Percentiles rank a stretch among this genome's conserved stretches.
Evolutionary conservation across 139 green algal genomes (phyloP).

Genomic region (Coccomyxa sp.): DNA sequence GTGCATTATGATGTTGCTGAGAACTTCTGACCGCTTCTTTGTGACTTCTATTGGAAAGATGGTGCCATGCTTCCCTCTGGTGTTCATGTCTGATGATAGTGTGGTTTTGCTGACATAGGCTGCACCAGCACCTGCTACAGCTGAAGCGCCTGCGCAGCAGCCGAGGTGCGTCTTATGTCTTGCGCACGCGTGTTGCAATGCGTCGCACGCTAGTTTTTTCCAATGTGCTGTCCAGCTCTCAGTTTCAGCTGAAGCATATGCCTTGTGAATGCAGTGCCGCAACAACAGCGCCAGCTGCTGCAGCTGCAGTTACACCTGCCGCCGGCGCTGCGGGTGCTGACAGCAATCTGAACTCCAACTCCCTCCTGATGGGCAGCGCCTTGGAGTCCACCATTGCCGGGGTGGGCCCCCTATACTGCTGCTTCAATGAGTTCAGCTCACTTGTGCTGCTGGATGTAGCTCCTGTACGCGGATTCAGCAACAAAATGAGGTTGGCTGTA

Average conservation of each 20-base stretch:
- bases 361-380: background rate
- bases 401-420: background rate
- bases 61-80: no score
- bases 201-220: no score
- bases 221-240: no score
- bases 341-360: background rate
- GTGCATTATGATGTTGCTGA: no score
- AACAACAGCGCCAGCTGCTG: slow-evolving; percentile 15
- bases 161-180: no score
- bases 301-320: slow-evolving; percentile 17
- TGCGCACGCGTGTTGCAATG: no score
- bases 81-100: background rate
- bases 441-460: background rate
- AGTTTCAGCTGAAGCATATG: background rate
- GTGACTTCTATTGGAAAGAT: no score
- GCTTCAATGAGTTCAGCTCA: background rate
- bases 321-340: slow-evolving; percentile 13
- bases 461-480: no score
- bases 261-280: background rate
- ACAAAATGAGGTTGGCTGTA: no score
- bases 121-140: background rate
- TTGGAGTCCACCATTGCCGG: background rate
- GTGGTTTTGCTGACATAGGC: background rate
- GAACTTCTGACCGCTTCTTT: background rate
- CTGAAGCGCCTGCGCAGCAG: no score